Evolutionary conservation across 139 green algal species (phyloP), one percentile per base, ranked within the genome.

Genomic region (Desmodesmus armatus): DNA sequence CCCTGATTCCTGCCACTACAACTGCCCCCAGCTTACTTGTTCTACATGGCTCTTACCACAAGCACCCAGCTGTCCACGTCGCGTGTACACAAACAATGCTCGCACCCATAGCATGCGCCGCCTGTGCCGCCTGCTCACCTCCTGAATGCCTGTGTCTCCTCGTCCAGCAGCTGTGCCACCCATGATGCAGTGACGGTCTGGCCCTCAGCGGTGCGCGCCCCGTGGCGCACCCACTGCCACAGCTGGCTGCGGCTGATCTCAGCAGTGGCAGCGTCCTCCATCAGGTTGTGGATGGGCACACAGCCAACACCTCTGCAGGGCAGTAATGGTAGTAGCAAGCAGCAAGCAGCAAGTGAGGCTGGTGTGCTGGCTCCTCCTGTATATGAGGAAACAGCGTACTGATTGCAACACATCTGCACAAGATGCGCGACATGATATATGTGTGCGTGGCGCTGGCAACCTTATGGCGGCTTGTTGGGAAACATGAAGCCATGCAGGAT

Each of bases 251-350:
- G 88, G 51, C 78, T 93, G 88, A 98, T 98, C 90, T 98, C 95
- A 19, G 95, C 95, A 13, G 95, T 98, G n/a, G 95, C 95, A 0
- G 95, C 95, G 66, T 98, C 95, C 91, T 98, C 95, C 95, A 98
- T 98, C 27, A 98, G 92, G 85, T 96, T 95, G 91, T 97, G 89
- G 58, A 98, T 92, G 70, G 95, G 95, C 76, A 98, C 95, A 75
- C 94, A 98, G 67, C 95, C 95, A 21, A 92, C 87, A 60, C 95
- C 95, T 31, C 82, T 87, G 82, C 33, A 73, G 19, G 72, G 6
- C 27, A 47, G 35, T 39, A 75, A 6, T 21, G 35, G n/a, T n/a
- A n/a, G n/a, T n/a, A n/a, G n/a, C n/a, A n/a, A 71, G 9, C n/a
- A 19, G 62, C 62, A 19, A 11, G n/a, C 62, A 71, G 29, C n/a